Conservation (phyloP, 345 rosid species). For the Camelina laxa region DNA sequence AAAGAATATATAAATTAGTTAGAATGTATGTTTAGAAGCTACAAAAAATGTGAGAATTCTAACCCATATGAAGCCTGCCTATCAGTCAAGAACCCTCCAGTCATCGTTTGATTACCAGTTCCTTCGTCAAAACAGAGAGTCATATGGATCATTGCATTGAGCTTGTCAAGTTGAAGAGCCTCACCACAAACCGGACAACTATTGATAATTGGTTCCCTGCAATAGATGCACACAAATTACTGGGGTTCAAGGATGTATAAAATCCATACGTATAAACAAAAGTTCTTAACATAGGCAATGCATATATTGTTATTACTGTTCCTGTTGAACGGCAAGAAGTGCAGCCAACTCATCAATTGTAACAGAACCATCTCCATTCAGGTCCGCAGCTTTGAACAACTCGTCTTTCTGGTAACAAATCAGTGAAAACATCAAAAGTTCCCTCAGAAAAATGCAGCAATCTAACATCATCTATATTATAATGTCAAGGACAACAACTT, state of each 20-base stretch:
- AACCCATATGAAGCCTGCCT: slow-evolving; percentile 96
- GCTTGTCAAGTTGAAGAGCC: slow-evolving; percentile 74
- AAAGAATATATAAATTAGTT: slow-evolving; percentile 5
- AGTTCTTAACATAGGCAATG: slow-evolving; percentile 1
- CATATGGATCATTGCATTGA: slow-evolving; percentile 84
- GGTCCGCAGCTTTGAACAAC: slow-evolving; percentile 89
- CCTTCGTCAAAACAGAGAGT: slow-evolving; percentile 97
- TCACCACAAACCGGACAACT: slow-evolving; percentile 96
- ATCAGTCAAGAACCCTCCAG: slow-evolving; percentile 97
- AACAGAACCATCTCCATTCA: slow-evolving; percentile 85
- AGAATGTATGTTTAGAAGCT: background rate
- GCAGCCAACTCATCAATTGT: slow-evolving; percentile 92
- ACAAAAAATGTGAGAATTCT: slow-evolving; percentile 29
- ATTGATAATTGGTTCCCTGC: slow-evolving; percentile 83
- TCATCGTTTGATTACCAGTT: slow-evolving; percentile 91
- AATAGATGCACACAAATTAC: slow-evolving; percentile 11
- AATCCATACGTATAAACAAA: slow-evolving; percentile 10
- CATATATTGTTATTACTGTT: slow-evolving; percentile 58
- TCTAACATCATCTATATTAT: slow-evolving; percentile 6
- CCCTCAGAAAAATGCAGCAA: slow-evolving; percentile 14
- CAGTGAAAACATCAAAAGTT: slow-evolving; percentile 22
- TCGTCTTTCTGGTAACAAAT: slow-evolving; percentile 73
- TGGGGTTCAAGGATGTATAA: slow-evolving; percentile 17
- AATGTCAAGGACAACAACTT: slow-evolving; percentile 15
- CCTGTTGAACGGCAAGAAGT: slow-evolving; percentile 87